These are phyloP conservation scores for Clavaria fumosa DNA, from an alignment of 768 basidiomycete genomes.

Conservation along the genomic window DNA sequence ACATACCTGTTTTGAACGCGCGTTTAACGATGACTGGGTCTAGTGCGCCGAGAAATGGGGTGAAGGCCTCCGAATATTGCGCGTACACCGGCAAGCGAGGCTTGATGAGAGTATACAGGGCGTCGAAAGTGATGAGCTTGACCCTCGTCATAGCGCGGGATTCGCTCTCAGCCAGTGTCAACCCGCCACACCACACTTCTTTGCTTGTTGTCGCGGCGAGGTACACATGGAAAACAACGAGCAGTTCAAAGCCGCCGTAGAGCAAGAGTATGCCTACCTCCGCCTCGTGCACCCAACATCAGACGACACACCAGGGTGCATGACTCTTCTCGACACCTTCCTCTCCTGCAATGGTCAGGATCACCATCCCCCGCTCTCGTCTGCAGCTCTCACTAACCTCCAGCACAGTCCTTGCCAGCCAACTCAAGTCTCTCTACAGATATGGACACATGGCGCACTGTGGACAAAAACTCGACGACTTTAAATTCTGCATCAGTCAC, in stretches of 20 bases:
- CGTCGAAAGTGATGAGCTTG: conserved; percentile 65
- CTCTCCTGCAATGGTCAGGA: conserved; percentile 48
- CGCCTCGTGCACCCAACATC: conserved; percentile 52
- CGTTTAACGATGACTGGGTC: conserved; percentile 33
- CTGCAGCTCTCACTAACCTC: conserved; percentile 3
- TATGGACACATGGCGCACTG: conserved; percentile 65
- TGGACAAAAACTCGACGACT: conserved; percentile 67
- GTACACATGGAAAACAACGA: no score
- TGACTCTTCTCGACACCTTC: conserved; percentile 59
- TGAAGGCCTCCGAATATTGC: conserved; percentile 50
- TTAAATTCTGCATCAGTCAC: conserved; percentile 86
- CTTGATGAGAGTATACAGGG: conserved; percentile 56
- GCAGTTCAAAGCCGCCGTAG: conserved; percentile 39
- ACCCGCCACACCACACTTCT: no score
- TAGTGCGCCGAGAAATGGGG: conserved; percentile 49
- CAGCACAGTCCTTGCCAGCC: conserved; percentile 52
- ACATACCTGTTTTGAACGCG: conserved; percentile 47
- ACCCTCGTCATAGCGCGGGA: no score
- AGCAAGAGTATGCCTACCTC: conserved; percentile 56
- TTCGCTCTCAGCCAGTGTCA: no score
- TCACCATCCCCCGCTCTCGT: not conserved
- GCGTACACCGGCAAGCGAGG: conserved; percentile 53
- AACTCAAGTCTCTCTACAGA: conserved; percentile 77
- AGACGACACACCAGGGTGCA: conserved; percentile 72
- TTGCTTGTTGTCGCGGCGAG: no score